Percentiles rank a stretch among this genome's conserved stretches.
Evolutionary conservation across 1,284 basidiomycete species (phyloP).

Genomic region (Schizopora paradoxa): DNA sequence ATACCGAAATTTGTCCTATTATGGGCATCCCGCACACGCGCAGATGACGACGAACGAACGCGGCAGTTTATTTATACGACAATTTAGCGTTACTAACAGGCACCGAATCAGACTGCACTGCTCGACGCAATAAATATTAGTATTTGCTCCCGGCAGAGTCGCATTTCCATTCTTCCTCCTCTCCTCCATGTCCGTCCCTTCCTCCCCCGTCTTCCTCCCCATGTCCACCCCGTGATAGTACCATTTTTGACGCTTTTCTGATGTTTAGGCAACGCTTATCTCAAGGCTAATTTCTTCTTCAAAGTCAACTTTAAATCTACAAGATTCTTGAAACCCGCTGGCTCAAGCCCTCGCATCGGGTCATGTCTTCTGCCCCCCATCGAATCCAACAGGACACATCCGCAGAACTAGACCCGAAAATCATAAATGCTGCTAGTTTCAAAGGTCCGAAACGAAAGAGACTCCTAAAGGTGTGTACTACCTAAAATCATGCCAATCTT

Average conservation of each 20-base stretch:
- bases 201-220: not conserved
- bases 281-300: not conserved
- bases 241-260: not conserved
- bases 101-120: too few relatives aligned
- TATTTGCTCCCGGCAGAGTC: too few relatives aligned
- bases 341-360: not conserved
- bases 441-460: constrained; percentile 62
- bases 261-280: constrained; percentile 1
- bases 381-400: constrained; percentile 1
- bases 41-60: too few relatives aligned
- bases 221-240: not conserved
- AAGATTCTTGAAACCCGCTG: not conserved
- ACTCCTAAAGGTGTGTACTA: constrained; percentile 54
- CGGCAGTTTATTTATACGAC: too few relatives aligned
- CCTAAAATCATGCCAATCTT: constrained; percentile 4
- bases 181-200: not conserved
- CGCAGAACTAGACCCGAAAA: not conserved
- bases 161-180: constrained; percentile 2
- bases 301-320: not conserved
- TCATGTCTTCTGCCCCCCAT: not conserved
- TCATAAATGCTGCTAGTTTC: constrained; percentile 26
- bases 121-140: too few relatives aligned
- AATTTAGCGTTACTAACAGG: too few relatives aligned
- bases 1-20: too few relatives aligned
- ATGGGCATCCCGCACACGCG: too few relatives aligned